Evolutionary conservation across 1,284 basidiomycete species (phyloP).

Genomic region (Austroboletus rostrupii): DNA sequence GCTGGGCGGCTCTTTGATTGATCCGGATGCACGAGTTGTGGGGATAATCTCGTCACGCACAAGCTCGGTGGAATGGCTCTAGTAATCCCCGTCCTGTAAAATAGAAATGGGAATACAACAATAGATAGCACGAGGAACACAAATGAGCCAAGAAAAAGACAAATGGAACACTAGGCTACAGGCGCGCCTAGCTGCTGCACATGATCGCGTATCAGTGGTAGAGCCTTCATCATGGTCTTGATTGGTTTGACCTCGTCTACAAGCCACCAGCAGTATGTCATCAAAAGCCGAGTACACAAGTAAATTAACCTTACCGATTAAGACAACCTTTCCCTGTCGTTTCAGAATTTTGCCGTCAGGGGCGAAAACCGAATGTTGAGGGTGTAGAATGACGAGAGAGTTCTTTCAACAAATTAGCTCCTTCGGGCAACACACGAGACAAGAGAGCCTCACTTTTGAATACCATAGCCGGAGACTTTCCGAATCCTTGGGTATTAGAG

Average conservation of each 20-base stretch:
- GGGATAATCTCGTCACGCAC: slow-evolving; percentile 42
- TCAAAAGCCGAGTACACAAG: background rate
- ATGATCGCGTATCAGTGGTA: slow-evolving; percentile 58
- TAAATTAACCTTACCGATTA: slow-evolving; percentile 44
- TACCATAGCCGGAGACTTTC: slow-evolving; percentile 62
- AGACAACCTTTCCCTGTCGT: slow-evolving; percentile 57
- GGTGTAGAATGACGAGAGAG: slow-evolving; percentile 62
- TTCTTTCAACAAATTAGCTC: slow-evolving; percentile 37
- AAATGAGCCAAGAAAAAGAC: slow-evolving; percentile 1
- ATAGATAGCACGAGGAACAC: slow-evolving; percentile 5
- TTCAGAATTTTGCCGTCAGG: slow-evolving; percentile 50
- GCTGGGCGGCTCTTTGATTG: slow-evolving; percentile 38
- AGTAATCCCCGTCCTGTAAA: slow-evolving; percentile 2
- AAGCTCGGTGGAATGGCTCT: slow-evolving; percentile 29
- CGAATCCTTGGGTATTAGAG: slow-evolving; percentile 48
- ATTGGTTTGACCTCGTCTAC: slow-evolving; percentile 60
- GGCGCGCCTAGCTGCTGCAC: slow-evolving; percentile 33
- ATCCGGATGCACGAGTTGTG: slow-evolving; percentile 43
- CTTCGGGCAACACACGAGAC: background rate
- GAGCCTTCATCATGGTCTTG: slow-evolving; percentile 55
- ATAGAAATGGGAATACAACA: slow-evolving; percentile 8
- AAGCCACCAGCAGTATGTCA: slow-evolving; percentile 4
- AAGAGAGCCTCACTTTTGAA: slow-evolving; percentile 41
- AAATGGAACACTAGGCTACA: slow-evolving; percentile 9
- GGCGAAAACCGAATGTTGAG: slow-evolving; percentile 48